Conservation (phyloP, 331 rosid genomes). For the Arachis monticola region DNA sequence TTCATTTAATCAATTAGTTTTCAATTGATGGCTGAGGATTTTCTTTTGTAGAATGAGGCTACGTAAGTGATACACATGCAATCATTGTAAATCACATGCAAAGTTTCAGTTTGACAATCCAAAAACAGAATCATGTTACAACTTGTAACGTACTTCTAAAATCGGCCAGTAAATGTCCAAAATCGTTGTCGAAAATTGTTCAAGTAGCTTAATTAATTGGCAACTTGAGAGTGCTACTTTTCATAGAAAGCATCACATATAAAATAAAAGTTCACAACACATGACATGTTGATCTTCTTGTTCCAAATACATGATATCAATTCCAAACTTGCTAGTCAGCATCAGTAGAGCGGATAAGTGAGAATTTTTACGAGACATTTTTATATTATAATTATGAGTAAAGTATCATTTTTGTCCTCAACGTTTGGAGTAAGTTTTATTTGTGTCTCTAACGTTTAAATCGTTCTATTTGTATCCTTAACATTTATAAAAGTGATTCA, state of each 20-base stretch:
- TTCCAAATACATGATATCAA: neutral
- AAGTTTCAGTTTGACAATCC: neutral
- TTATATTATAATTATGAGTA: too few species aligned
- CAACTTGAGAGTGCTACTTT: neutral
- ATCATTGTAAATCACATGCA: neutral
- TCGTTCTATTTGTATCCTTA: too few species aligned
- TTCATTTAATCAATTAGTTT: neutral
- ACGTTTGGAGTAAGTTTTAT: too few species aligned
- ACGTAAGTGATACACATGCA: constrained; percentile 2
- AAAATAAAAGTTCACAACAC: neutral
- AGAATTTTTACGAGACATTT: too few species aligned
- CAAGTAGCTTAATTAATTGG: neutral
- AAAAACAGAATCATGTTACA: neutral
- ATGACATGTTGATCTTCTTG: neutral
- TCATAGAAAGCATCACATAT: neutral
- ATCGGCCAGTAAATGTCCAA: neutral
- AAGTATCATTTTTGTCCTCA: too few species aligned
- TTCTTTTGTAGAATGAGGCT: neutral
- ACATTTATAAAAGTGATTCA: too few species aligned
- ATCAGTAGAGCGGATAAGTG: too few species aligned
- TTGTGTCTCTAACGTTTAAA: too few species aligned
- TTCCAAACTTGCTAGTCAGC: neutral
- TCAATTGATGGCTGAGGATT: neutral
- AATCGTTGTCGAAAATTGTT: neutral
- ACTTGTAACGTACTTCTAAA: neutral